Percentiles rank a stretch among this genome's conserved stretches.
Conservation (phyloP, 2,329 filamentous ascomycete species). For the Exserohilum turcica region DNA sequence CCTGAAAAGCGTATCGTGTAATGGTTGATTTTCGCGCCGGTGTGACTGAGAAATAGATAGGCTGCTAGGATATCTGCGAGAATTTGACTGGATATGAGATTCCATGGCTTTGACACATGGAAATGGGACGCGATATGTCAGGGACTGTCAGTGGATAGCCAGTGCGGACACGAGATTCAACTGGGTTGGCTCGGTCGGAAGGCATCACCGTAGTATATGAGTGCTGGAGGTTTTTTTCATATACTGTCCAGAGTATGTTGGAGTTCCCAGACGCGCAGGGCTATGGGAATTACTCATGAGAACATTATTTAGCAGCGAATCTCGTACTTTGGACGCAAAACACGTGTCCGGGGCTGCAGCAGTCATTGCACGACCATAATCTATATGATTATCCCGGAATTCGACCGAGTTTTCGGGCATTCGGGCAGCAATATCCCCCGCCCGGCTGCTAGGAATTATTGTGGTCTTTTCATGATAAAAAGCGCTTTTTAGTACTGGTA, state of each 20-base stretch:
- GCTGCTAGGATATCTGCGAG: conserved; percentile 13
- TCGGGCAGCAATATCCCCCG: conserved; percentile 2
- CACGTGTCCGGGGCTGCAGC: conserved; percentile 10
- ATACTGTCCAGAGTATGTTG: neutral
- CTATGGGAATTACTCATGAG: neutral
- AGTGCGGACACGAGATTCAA: no score
- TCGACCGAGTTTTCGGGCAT: neutral
- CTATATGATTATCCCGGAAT: neutral
- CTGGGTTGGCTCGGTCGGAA: no score
- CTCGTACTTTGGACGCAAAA: neutral
- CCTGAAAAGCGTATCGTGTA: conserved; percentile 37
- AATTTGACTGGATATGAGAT: no score
- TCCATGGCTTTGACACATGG: no score
- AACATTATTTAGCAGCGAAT: neutral
- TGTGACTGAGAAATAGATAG: conserved; percentile 34
- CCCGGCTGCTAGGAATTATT: no score
- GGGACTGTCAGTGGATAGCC: no score
- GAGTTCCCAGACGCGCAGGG: neutral
- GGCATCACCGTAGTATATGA: no score
- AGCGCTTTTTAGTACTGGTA: no score
- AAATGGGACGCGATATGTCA: no score
- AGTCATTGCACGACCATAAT: neutral
- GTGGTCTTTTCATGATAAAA: no score
- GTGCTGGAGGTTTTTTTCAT: no score
- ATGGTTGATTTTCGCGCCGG: conserved; percentile 23